Base-by-base conservation (phyloP, 148 eudicot genomes). In the Rhododendron molle region DNA sequence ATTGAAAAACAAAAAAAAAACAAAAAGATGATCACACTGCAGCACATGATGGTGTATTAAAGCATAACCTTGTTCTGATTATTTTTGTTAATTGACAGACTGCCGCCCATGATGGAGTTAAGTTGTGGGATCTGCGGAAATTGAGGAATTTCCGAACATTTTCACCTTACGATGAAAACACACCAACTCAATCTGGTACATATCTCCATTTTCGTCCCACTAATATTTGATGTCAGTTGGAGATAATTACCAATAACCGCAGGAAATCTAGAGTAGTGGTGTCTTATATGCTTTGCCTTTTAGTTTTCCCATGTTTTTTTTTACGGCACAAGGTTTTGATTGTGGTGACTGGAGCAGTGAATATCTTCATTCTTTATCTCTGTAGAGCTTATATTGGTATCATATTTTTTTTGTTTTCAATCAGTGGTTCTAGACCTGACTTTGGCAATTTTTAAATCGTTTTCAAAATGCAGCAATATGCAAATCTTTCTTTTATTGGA, bases 61-160 rank as follows among this genome's bases (percentile, higher is more conserved):
- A 15, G 4, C 58, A 12, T 71, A 56, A 36, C 16, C 5, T 12
- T 81, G 36, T 78, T 83, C 84, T 50, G 76, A 85, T 81, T 78
- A 18, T 84, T 73, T 78, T 30, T 76, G 11, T 78, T 34, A 78
- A 78, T 82, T 80, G 36, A 76, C 92, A 97, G 99, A 94, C 98
- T 91, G 96, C 99, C 38, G 98, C 99, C 71, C 93, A 91, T 83
- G 99, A 97, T 87, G 99, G 98, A 83, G 99, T 97, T 46, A 97
- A 94, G 87, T 92, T 97, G 78, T 97, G 98, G 98, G 99, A 97
- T 93, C 91, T 97, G 13, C 98, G 99, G 36, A 97, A 91, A 89
- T 78, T 97, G 90, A 95, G 83, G 89, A 97, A 97, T 83, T 97
- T 97, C 85, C 89, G 99, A 85, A 92, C 94, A 43, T 91, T 97